Evolutionary conservation across 495 filamentous ascomycete species (phyloP).

Genomic region (Aspergillus conjunctus): DNA sequence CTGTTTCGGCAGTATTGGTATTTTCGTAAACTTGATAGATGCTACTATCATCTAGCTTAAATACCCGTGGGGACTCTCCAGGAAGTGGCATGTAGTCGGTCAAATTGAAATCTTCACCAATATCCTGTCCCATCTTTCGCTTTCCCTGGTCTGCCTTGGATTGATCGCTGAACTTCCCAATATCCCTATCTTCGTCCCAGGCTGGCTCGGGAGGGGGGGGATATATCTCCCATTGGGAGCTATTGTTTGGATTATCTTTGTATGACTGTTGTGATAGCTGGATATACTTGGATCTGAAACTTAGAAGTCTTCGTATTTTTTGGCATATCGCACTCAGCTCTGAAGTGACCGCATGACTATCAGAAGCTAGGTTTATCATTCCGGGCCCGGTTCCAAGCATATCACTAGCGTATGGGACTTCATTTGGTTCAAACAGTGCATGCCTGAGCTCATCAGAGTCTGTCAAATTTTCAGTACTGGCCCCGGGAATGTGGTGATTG

Average conservation of each 20-base stretch:
- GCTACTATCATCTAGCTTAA: conserved; percentile 75
- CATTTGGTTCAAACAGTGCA: background rate
- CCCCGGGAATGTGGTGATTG: background rate
- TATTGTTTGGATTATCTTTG: conserved; percentile 83
- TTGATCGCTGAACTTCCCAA: conserved; percentile 18
- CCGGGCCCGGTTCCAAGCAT: conserved; percentile 13
- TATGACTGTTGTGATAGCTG: conserved; percentile 79
- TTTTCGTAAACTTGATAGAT: conserved; percentile 88
- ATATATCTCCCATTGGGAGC: conserved; percentile 83
- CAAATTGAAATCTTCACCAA: conserved; percentile 89
- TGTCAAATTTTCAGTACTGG: conserved; percentile 8
- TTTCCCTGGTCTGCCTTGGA: conserved; percentile 42
- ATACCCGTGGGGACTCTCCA: conserved; percentile 64
- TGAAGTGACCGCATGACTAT: conserved; percentile 64
- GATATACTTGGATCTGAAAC: conserved; percentile 88
- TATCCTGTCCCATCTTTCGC: conserved; percentile 86
- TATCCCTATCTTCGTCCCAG: conserved; percentile 73
- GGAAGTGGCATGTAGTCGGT: conserved; percentile 74
- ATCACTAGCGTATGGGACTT: conserved; percentile 13
- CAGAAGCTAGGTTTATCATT: conserved; percentile 22
- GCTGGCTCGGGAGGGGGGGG: conserved; percentile 86
- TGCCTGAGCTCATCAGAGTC: conserved; percentile 1
- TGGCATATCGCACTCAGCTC: conserved; percentile 84
- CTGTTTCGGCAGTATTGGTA: conserved; percentile 57
- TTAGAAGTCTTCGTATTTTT: conserved; percentile 80